A percentile compares a stretch with the other conserved stretches of the same genome.
Conservation (phyloP, 208 protist genomes). For the Entamoeba dispar region DNA sequence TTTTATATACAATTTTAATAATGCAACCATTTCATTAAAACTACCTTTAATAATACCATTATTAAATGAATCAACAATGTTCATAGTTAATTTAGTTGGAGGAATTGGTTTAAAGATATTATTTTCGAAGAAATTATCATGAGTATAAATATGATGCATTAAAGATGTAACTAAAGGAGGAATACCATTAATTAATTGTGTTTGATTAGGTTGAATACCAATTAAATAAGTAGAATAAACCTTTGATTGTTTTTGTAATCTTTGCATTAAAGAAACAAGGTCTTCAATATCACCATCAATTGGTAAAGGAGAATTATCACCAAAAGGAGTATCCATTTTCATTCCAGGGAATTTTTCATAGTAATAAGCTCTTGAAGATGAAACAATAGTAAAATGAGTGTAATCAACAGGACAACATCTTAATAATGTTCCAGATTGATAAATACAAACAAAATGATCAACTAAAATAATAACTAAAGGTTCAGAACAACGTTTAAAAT, state of each 20-base stretch:
- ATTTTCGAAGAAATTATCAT: background rate
- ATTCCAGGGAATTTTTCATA: background rate
- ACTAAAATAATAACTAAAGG: background rate
- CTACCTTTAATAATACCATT: background rate
- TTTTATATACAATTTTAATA: background rate
- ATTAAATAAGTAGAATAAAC: background rate
- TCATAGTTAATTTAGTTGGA: background rate
- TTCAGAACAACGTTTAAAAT: background rate
- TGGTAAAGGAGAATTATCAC: background rate
- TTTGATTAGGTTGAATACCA: background rate
- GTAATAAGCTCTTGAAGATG: background rate
- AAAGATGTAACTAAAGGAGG: background rate
- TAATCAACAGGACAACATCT: background rate
- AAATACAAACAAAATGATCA: background rate
- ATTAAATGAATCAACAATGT: background rate
- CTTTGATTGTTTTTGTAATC: background rate
- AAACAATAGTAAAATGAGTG: background rate
- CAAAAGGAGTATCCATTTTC: background rate
- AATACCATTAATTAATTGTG: background rate
- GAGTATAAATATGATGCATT: background rate
- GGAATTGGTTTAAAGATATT: background rate
- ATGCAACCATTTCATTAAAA: background rate
- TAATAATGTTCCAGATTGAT: background rate
- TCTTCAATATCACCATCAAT: background rate
- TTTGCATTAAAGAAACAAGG: background rate